Percentiles rank a stretch among this genome's conserved stretches.
Evolutionary conservation across 108 stramenopile genomes (phyloP).

Genomic region (Ochromonas danica): DNA sequence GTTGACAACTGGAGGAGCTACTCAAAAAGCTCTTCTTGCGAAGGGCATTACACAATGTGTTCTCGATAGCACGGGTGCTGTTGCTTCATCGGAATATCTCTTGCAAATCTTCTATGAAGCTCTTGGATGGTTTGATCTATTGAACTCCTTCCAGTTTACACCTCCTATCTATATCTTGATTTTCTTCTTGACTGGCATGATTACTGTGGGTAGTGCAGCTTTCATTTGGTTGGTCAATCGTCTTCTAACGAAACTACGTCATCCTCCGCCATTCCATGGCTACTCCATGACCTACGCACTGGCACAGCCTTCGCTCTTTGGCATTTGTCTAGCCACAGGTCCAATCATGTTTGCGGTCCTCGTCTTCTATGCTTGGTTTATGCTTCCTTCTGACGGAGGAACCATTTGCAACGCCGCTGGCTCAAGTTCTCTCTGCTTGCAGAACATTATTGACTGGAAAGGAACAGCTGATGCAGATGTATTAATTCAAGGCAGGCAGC

Average conservation of each 20-base stretch:
- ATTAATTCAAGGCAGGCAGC: neutral
- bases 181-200: conserved; percentile 64
- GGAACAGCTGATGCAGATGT: conserved; percentile 6
- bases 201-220: conserved; percentile 55
- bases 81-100: conserved; percentile 61
- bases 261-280: conserved; percentile 72
- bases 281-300: conserved; percentile 60
- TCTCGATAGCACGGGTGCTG: conserved; percentile 62
- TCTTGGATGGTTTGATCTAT: conserved; percentile 68
- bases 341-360: conserved; percentile 57
- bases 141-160: conserved; percentile 73
- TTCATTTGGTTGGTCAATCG: conserved; percentile 69
- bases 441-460: conserved; percentile 6
- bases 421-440: neutral
- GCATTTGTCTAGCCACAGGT: conserved; percentile 60
- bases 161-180: conserved; percentile 66
- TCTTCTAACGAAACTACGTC: conserved; percentile 68
- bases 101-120: conserved; percentile 66
- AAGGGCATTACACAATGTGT: conserved; percentile 56
- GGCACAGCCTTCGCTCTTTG: conserved; percentile 62
- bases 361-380: conserved; percentile 59
- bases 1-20: conserved; percentile 35
- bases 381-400: conserved; percentile 4
- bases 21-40: conserved; percentile 43
- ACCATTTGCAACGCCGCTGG: neutral